A percentile compares a stretch with the other conserved stretches of the same genome.
These are phyloP conservation scores for Wickerhamomyces chambardii DNA, from an alignment of 805 yeast genomes.

Conservation along the genomic window DNA sequence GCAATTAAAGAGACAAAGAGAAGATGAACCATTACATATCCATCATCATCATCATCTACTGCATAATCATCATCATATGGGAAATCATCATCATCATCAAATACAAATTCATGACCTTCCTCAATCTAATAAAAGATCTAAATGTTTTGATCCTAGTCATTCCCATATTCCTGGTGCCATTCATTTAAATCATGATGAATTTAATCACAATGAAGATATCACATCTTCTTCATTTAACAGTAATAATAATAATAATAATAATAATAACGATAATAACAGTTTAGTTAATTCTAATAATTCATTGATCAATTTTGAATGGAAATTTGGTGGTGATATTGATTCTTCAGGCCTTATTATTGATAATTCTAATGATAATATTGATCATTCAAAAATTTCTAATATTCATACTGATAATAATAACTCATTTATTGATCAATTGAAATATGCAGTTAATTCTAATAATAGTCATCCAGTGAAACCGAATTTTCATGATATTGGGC, in stretches of 20 bases:
- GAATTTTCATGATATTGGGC: too few species aligned
- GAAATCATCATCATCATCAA: slow-evolving; percentile 28
- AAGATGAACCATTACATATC: slow-evolving; percentile 15
- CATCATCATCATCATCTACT: slow-evolving; percentile 5
- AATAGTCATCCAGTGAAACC: too few species aligned
- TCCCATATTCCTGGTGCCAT: not conserved
- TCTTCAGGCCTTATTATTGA: too few species aligned
- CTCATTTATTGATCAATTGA: too few species aligned
- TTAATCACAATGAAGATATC: too few species aligned
- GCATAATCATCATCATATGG: slow-evolving; percentile 8
- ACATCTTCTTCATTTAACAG: too few species aligned
- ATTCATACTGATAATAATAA: too few species aligned
- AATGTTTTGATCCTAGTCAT: not conserved
- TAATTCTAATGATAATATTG: too few species aligned
- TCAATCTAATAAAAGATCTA: not conserved
- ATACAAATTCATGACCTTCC: slow-evolving; percentile 25
- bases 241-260: too few species aligned
- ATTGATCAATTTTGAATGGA: slow-evolving; percentile 17
- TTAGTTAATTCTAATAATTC: not conserved
- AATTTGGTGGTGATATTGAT: slow-evolving; percentile 21
- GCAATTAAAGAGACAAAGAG: slow-evolving; percentile 9
- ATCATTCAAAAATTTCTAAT: too few species aligned
- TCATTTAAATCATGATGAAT: too few species aligned
- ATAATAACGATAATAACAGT: not conserved
- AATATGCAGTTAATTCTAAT: too few species aligned